phyloP scores from a whole-genome alignment of 257 asterid species.

The Nemophila menziesii region DNA sequence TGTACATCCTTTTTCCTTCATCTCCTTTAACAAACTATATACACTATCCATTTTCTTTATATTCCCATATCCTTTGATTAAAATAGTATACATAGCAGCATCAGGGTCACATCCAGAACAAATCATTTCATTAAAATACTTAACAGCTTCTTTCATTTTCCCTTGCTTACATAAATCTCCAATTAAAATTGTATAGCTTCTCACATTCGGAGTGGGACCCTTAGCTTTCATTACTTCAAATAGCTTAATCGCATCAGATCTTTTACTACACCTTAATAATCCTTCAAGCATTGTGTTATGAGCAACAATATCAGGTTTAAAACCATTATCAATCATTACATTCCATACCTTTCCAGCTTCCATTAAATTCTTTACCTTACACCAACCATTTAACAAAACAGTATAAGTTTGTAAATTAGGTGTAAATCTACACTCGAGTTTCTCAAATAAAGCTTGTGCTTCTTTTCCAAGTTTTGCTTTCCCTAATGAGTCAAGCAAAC shows the following conservation, averaged over 20 bases:
- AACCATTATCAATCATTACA: constrained; percentile 63
- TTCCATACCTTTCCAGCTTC: constrained; percentile 89
- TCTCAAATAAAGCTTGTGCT: constrained; percentile 56
- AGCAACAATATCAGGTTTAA: constrained; percentile 67
- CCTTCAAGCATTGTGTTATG: constrained; percentile 85
- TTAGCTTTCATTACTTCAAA: constrained; percentile 70
- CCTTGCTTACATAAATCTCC: constrained; percentile 58
- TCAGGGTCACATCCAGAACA: constrained; percentile 46
- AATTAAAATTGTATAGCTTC: constrained; percentile 60
- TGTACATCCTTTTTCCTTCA: constrained; percentile 58
- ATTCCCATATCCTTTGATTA: constrained; percentile 69
- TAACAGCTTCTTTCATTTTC: constrained; percentile 43
- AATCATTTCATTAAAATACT: constrained; percentile 51
- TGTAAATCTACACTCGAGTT: constrained; percentile 50
- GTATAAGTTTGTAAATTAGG: constrained; percentile 59
- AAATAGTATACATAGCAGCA: constrained; percentile 62
- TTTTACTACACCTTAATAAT: constrained; percentile 44
- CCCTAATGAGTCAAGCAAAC: constrained; percentile 72
- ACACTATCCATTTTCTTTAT: constrained; percentile 58
- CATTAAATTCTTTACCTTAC: constrained; percentile 62
- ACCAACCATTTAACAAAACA: constrained; percentile 76
- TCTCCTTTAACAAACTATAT: constrained; percentile 45
- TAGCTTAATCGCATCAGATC: constrained; percentile 54
- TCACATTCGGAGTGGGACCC: constrained; percentile 59
- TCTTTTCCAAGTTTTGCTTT: constrained; percentile 82